These are phyloP conservation scores for Ustulina deusta DNA, from an alignment of 2,329 filamentous ascomycete species.

Conservation along the genomic window DNA sequence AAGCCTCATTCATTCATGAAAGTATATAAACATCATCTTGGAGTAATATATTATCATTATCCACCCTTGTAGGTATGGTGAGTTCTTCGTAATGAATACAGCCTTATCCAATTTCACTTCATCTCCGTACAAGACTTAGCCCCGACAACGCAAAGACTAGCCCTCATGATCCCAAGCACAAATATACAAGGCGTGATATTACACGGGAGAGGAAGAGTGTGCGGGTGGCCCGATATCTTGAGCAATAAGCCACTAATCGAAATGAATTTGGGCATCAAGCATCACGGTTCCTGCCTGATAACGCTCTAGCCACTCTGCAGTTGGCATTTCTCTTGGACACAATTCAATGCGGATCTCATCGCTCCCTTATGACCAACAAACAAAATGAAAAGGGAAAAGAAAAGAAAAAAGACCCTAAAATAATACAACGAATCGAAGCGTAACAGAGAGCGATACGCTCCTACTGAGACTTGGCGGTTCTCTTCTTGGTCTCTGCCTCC, in stretches of 20 bases:
- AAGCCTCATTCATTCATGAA: background rate
- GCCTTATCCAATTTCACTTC: conserved; percentile 42
- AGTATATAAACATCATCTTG: background rate
- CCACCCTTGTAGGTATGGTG: conserved; percentile 33
- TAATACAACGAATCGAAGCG: conserved; percentile 45
- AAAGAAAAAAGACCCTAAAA: conserved; percentile 43
- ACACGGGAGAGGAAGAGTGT: conserved; percentile 28
- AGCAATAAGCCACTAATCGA: conserved; percentile 31
- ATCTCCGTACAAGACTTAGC: conserved; percentile 32
- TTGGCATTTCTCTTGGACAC: conserved; percentile 38
- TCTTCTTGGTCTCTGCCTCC: conserved; percentile 62
- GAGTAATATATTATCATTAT: conserved; percentile 47
- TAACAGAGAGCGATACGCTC: conserved; percentile 2
- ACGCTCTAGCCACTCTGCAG: conserved; percentile 29
- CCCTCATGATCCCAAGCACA: conserved; percentile 18
- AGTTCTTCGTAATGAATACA: conserved; percentile 40
- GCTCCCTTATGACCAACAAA: conserved; percentile 32
- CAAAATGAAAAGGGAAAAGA: conserved; percentile 32
- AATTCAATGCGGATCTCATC: conserved; percentile 33
- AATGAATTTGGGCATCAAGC: conserved; percentile 33
- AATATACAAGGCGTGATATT: conserved; percentile 39
- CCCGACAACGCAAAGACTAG: conserved; percentile 11
- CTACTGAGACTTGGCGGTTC: conserved; percentile 48
- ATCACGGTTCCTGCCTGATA: conserved; percentile 38
- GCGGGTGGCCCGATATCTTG: conserved; percentile 15